Base-by-base conservation (phyloP, 139 green algal genomes). In the Coelastrella sp. region DNA sequence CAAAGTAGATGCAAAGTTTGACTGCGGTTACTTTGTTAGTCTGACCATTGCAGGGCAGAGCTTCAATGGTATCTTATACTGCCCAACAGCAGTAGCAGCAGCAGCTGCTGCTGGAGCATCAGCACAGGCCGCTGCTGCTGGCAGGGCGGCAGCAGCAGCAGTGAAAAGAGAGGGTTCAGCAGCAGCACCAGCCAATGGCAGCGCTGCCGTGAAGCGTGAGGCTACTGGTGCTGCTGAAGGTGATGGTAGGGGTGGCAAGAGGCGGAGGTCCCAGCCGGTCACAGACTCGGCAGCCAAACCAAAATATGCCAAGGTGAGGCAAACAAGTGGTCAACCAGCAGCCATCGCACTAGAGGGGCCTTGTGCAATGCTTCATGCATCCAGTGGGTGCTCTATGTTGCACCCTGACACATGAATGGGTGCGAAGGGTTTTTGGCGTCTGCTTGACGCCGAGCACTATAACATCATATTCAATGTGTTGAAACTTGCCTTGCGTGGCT, bases 11-110 rank as follows among this genome's bases (percentile, higher is more conserved):
- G 87, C 77, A 3, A 80, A 80, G 16, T 91, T 91, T 58, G 87
- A 91, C 65, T 81, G 78, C 66, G 87, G 87, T 2, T 91, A 91
- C 78, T 91, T 91, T 91, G 87, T 91, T 2, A 87, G 76, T 20
- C 8, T 91, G 4, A 91, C 32, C 78, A 80, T 91, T 11, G 87
- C 47, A 10, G 87, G 87, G 4, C 65, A 73, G 20, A 47, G 20
- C 65, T 91, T 91, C 78, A 73, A 56, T 54, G 87, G 87, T 47
- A 81, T 91, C 20, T 65, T 90, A 22, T 83, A 83, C 73, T 83
- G 85, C 85, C 85, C 74, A 3, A 83, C 85, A 61, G 85, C 73
- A 59, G n/a, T 75, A 14, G 74, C 73, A 54, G 59, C 85, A 61
- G 85, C 85, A 19, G 59, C 85, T n/a, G 85, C 85, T 66, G 85